Conservation (phyloP, 306 rosid genomes). For the Prunus davidiana region DNA sequence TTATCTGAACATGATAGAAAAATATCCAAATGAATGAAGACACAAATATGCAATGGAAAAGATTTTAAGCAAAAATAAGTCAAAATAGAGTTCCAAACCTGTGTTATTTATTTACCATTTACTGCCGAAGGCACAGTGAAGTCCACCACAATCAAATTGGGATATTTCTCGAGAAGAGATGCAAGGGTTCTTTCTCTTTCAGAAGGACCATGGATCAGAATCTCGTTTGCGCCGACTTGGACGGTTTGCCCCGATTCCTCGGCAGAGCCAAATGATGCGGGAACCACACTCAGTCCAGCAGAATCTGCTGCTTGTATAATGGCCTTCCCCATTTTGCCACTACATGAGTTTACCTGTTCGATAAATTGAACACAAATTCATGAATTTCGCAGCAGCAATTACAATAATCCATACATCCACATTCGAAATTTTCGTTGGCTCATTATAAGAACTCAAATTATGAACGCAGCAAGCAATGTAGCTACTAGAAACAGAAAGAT, state of each 20-base stretch:
- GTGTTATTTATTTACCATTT: conserved; percentile 47
- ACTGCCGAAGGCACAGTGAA: conserved; percentile 85
- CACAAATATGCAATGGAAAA: background rate
- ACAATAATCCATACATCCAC: too few species aligned
- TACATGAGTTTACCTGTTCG: conserved; percentile 74
- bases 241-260: conserved; percentile 59
- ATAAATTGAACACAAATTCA: conserved; percentile 7
- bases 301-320: conserved; percentile 78
- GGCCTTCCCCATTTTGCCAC: conserved; percentile 89
- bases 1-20: conserved; percentile 48
- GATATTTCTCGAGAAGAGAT: conserved; percentile 51
- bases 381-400: background rate
- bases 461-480: too few species aligned
- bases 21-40: background rate
- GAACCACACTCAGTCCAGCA: conserved; percentile 79
- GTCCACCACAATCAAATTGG: conserved; percentile 80
- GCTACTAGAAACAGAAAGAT: background rate
- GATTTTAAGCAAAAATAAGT: too few species aligned
- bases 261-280: conserved; percentile 71
- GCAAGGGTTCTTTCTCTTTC: conserved; percentile 64
- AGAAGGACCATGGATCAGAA: conserved; percentile 74
- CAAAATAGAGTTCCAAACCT: background rate
- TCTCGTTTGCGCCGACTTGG: conserved; percentile 55
- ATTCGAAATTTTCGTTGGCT: too few species aligned
- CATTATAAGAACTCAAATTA: too few species aligned